A percentile compares a stretch with the other conserved stretches of the same genome.
phyloP scores from a whole-genome alignment of 2,329 filamentous ascomycete species.

The Cordyceps farinosa region DNA sequence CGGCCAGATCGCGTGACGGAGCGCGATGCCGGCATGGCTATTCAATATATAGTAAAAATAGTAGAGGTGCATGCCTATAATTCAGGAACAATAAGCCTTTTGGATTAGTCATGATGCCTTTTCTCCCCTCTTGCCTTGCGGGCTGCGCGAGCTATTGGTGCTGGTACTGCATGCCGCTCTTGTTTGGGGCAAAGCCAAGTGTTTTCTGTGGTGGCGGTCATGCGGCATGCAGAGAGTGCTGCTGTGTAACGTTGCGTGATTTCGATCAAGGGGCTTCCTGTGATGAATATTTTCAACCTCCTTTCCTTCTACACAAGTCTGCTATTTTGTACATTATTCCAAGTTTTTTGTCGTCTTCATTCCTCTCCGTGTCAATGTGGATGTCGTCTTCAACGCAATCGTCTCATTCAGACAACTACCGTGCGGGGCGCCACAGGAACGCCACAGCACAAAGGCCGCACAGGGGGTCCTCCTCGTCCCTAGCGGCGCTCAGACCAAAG shows the following conservation, averaged over 20 bases:
- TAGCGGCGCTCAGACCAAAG: not conserved
- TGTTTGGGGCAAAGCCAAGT: not conserved
- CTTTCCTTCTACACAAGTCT: too few species aligned
- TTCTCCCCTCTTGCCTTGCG: not conserved
- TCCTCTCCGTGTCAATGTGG: not conserved
- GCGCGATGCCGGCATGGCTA: not conserved
- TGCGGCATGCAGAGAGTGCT: not conserved
- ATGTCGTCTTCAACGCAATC: not conserved
- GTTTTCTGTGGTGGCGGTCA: not conserved
- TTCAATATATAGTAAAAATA: not conserved
- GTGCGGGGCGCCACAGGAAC: not conserved
- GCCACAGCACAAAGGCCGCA: constrained; percentile 13
- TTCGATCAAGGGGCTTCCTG: not conserved
- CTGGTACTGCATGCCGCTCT: not conserved
- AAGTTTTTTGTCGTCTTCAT: too few species aligned
- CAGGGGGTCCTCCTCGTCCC: not conserved
- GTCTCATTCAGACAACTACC: not conserved
- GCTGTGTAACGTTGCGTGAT: not conserved
- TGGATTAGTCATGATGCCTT: not conserved
- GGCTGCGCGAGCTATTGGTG: not conserved
- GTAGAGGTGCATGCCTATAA: too few species aligned
- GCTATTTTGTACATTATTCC: too few species aligned
- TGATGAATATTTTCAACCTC: not conserved
- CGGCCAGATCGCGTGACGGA: not conserved
- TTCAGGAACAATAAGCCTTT: too few species aligned